phyloP scores from a whole-genome alignment of 129 eudicot species.

The Tagetes patula region DNA sequence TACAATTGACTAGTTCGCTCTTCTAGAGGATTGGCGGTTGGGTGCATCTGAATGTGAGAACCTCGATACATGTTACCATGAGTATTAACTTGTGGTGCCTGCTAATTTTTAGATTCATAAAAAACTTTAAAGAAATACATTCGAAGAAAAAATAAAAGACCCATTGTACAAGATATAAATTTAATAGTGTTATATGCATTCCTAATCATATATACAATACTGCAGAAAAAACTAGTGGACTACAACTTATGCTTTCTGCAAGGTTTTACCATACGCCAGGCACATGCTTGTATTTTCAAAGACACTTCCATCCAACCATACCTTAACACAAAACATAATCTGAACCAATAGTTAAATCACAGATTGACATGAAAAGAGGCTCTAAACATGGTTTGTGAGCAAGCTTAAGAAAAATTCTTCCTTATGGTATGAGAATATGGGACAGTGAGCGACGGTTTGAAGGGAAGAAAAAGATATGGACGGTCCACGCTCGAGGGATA shows the following conservation, averaged over 20 bases:
- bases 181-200: slow-evolving; percentile 8
- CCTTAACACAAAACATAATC: not conserved
- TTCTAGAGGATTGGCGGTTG: slow-evolving; percentile 37
- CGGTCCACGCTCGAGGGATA: too few species aligned
- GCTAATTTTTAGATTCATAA: slow-evolving; percentile 23
- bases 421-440: too few species aligned
- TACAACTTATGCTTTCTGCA: not conserved
- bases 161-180: slow-evolving; percentile 14
- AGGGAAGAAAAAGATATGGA: too few species aligned
- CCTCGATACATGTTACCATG: slow-evolving; percentile 48
- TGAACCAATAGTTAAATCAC: not conserved
- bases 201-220: slow-evolving; percentile 3
- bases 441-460: too few species aligned
- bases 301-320: not conserved
- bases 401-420: too few species aligned
- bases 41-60: slow-evolving; percentile 35
- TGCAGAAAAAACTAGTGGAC: not conserved
- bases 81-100: slow-evolving; percentile 45
- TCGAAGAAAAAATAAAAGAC: not conserved
- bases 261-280: not conserved
- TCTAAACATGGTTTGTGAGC: too few species aligned
- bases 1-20: slow-evolving; percentile 63
- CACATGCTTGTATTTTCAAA: not conserved
- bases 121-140: not conserved
- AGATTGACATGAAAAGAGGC: too few species aligned